Conservation (phyloP, 2,329 filamentous ascomycete genomes). For the Aspergillus neotritici region DNA sequence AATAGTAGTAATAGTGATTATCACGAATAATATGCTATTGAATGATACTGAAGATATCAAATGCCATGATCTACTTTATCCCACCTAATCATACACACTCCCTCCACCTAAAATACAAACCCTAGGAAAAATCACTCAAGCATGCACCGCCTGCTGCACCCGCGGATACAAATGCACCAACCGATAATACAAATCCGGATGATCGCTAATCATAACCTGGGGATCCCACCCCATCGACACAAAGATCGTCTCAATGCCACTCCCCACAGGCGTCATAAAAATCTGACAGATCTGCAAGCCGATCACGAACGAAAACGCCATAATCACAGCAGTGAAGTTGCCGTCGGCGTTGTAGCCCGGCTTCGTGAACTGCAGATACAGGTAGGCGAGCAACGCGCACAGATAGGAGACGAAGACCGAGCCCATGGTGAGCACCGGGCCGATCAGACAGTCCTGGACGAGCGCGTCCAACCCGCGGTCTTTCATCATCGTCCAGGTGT, state of each 20-base stretch:
- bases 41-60: no score
- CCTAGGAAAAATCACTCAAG: conserved; percentile 28
- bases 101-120: no score
- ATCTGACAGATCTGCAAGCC: conserved; percentile 85
- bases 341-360: conserved; percentile 68
- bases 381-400: conserved; percentile 72
- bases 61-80: no score
- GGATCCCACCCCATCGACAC: conserved; percentile 67
- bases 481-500: conserved; percentile 87
- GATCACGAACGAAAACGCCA: conserved; percentile 83
- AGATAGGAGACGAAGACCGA: conserved; percentile 78
- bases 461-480: conserved; percentile 86
- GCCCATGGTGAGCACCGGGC: conserved; percentile 67
- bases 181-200: conserved; percentile 71
- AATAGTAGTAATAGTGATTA: no score
- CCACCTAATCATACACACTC: no score
- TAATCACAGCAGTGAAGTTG: conserved; percentile 66
- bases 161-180: conserved; percentile 80
- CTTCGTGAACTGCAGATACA: conserved; percentile 80
- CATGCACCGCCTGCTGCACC: conserved; percentile 71
- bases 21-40: no score
- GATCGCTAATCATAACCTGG: conserved; percentile 67
- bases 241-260: conserved; percentile 88
- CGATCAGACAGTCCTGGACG: conserved; percentile 80
- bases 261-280: conserved; percentile 80